These are phyloP conservation scores for Candida glucosophila DNA, from an alignment of 1,139 yeast genomes.

Conservation along the genomic window DNA sequence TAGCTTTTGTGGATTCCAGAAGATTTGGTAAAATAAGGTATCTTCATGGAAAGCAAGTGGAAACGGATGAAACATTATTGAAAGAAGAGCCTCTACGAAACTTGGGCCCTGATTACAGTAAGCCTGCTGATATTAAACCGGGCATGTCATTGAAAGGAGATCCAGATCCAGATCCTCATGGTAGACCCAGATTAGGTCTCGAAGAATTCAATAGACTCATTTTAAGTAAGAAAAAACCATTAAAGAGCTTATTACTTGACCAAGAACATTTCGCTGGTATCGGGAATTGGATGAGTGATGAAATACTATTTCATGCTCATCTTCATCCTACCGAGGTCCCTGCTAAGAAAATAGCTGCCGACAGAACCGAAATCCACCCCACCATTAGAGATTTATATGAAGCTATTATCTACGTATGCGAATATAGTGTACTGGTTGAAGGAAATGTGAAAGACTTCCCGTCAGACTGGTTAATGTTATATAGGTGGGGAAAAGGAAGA, in stretches of 20 bases:
- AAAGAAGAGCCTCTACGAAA: slow-evolving; percentile 34
- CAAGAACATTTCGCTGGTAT: slow-evolving; percentile 53
- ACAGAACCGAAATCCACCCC: slow-evolving; percentile 9
- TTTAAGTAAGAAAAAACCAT: slow-evolving; percentile 31
- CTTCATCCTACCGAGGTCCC: slow-evolving; percentile 40
- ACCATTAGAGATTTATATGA: slow-evolving; percentile 29
- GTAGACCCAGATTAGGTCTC: slow-evolving; percentile 20
- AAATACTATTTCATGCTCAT: slow-evolving; percentile 35
- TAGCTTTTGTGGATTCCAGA: slow-evolving; percentile 52
- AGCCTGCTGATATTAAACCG: slow-evolving; percentile 11
- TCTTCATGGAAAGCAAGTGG: slow-evolving; percentile 17
- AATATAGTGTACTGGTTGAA: slow-evolving; percentile 41
- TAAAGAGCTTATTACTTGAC: slow-evolving; percentile 47
- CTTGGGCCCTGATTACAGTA: slow-evolving; percentile 52
- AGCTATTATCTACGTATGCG: slow-evolving; percentile 37
- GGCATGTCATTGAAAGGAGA: slow-evolving; percentile 31
- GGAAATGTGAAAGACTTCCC: slow-evolving; percentile 46
- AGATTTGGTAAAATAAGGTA: slow-evolving; percentile 46
- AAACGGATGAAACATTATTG: slow-evolving; percentile 28
- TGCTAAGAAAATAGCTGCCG: slow-evolving; percentile 13
- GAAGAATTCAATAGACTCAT: slow-evolving; percentile 28
- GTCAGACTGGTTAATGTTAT: slow-evolving; percentile 51
- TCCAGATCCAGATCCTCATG: slow-evolving; percentile 37
- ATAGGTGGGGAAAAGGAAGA: slow-evolving; percentile 59
- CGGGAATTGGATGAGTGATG: slow-evolving; percentile 63